A percentile compares a stretch with the other conserved stretches of the same genome.
phyloP scores from a whole-genome alignment of 1,284 basidiomycete genomes.

The Ceratobasidium sp. region DNA sequence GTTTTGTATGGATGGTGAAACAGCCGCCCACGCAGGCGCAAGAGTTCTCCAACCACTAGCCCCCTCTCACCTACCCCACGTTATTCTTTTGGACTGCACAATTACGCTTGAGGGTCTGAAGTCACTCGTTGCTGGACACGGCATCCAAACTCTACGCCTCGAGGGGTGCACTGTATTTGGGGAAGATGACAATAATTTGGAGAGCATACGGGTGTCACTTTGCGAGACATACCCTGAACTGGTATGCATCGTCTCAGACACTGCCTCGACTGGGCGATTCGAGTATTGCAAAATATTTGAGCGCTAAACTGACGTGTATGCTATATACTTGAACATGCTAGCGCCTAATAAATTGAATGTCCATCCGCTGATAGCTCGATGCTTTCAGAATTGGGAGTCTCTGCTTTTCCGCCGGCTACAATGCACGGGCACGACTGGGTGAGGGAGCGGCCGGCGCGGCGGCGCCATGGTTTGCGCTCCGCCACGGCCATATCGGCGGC shows the following conservation, averaged over 20 bases:
- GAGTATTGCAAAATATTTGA: slow-evolving; percentile 9
- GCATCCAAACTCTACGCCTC: background rate
- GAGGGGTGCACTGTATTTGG: background rate
- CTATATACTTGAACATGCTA: background rate
- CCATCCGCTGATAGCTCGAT: no score
- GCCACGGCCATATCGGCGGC: no score
- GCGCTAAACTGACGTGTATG: background rate
- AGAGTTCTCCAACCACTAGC: background rate
- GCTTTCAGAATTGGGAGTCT: no score
- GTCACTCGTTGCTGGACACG: background rate
- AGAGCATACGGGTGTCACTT: background rate
- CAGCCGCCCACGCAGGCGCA: no score
- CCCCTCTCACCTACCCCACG: background rate
- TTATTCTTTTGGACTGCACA: background rate
- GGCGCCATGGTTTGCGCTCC: no score
- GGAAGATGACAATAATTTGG: background rate
- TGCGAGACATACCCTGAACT: background rate
- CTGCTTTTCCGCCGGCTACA: no score
- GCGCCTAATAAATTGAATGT: no score
- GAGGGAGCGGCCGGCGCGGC: no score
- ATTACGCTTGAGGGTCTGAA: background rate
- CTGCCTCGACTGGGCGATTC: background rate
- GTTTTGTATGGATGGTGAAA: background rate
- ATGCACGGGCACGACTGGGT: no score
- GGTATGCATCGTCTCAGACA: background rate